phyloP scores from a whole-genome alignment of 2,329 filamentous ascomycete species.

The Trichoderma harzianum region DNA sequence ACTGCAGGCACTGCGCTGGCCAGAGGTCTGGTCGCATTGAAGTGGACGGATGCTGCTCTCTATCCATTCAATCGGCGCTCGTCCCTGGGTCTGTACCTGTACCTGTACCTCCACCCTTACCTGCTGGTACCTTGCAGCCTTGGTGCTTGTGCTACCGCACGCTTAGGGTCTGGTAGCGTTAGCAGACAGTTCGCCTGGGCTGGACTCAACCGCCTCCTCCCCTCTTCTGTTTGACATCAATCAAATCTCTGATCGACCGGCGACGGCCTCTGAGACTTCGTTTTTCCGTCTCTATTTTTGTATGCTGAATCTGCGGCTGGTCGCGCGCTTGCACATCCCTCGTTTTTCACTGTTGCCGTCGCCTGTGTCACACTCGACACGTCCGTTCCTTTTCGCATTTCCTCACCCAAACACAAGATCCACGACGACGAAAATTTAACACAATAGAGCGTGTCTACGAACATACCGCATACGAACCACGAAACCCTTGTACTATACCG shows the following conservation, averaged over 20 bases:
- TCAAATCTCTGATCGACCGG: constrained; percentile 6
- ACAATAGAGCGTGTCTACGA: not conserved
- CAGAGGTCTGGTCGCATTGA: not conserved
- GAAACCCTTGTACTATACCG: not conserved
- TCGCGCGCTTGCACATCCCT: constrained; percentile 6
- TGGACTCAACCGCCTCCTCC: not conserved
- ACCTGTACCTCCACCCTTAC: not conserved
- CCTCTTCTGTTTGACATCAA: constrained; percentile 8
- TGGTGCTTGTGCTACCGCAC: not conserved
- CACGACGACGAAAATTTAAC: not conserved
- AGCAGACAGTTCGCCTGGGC: not conserved
- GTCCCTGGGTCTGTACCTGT: not conserved
- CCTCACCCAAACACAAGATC: not conserved
- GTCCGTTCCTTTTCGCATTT: constrained; percentile 16
- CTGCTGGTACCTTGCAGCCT: not conserved
- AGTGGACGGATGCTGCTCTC: not conserved
- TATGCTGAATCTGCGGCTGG: constrained; percentile 11
- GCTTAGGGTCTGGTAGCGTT: not conserved
- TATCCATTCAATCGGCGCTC: not conserved
- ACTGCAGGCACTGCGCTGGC: not conserved
- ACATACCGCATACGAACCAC: not conserved
- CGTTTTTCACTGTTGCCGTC: not conserved
- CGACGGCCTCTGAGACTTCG: constrained; percentile 10
- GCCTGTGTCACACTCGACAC: constrained; percentile 17
- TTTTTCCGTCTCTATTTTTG: not conserved